These are phyloP conservation scores for Ochetophila trinervis DNA, from an alignment of 306 rosid genomes.

Conservation along the genomic window DNA sequence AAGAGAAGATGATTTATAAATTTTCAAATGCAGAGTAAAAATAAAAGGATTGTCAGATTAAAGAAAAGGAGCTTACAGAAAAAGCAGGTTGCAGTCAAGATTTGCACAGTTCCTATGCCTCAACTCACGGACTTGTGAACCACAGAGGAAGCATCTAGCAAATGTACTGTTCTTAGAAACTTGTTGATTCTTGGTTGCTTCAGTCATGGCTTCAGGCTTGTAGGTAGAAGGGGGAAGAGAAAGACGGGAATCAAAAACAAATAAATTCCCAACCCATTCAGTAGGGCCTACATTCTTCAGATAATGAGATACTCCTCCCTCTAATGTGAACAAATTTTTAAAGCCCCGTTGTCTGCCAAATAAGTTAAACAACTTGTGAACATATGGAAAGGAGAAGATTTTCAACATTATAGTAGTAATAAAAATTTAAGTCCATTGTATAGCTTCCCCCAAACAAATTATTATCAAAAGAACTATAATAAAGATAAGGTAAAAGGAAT, in stretches of 20 bases:
- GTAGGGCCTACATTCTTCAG: slow-evolving; percentile 68
- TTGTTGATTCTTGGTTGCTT: slow-evolving; percentile 28
- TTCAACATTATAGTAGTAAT: background rate
- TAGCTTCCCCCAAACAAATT: too few relatives aligned
- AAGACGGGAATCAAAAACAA: slow-evolving; percentile 90
- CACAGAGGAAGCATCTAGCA: slow-evolving; percentile 69
- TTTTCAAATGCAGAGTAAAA: background rate
- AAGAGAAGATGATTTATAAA: too few relatives aligned
- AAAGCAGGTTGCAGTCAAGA: slow-evolving; percentile 87
- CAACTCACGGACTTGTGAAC: slow-evolving; percentile 56
- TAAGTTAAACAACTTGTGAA: slow-evolving; percentile 1
- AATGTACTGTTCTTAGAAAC: slow-evolving; percentile 45
- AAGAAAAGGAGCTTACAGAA: slow-evolving; percentile 55
- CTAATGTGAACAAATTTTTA: slow-evolving; percentile 65
- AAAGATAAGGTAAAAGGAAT: background rate
- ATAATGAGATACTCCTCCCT: slow-evolving; percentile 88
- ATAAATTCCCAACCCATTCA: slow-evolving; percentile 84
- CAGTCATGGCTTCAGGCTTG: slow-evolving; percentile 38
- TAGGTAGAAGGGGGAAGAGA: slow-evolving; percentile 72
- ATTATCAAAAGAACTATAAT: background rate
- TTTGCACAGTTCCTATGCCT: slow-evolving; percentile 93
- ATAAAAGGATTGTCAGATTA: background rate
- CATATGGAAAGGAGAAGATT: background rate
- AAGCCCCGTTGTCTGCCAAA: slow-evolving; percentile 74
- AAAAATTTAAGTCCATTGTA: too few relatives aligned